A percentile compares a stretch with the other conserved stretches of the same genome.
Conservation (phyloP, 441 rosid genomes). For the Corymbia calophylla region DNA sequence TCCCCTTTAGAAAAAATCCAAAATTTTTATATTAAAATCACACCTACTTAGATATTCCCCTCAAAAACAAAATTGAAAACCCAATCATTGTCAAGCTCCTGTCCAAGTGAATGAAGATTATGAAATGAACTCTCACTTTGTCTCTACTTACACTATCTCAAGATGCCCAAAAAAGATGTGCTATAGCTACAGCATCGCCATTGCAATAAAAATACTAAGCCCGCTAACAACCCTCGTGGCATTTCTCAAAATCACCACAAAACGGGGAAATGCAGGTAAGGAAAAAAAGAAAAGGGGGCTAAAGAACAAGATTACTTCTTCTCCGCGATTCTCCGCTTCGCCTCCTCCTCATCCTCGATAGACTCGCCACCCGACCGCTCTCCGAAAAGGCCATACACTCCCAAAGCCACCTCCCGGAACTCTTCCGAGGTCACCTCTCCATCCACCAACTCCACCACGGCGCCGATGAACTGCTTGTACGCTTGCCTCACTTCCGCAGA, state of each 20-base stretch:
- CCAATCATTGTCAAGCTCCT: background rate
- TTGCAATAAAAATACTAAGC: background rate
- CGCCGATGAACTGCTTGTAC: slow-evolving; percentile 72
- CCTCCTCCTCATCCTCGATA: slow-evolving; percentile 30
- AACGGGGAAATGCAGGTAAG: background rate
- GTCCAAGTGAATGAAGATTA: background rate
- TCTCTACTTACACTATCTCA: background rate
- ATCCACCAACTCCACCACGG: slow-evolving; percentile 67
- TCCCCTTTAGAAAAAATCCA: slow-evolving; percentile 33
- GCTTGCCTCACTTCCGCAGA: slow-evolving; percentile 72
- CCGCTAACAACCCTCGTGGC: background rate
- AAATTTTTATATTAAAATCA: background rate
- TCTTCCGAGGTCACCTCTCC: slow-evolving; percentile 76
- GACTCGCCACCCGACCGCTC: slow-evolving; percentile 10
- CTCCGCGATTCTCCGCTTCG: slow-evolving; percentile 15
- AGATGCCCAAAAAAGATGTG: background rate
- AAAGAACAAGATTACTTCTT: slow-evolving; percentile 39
- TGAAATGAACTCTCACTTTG: background rate
- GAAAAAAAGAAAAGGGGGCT: background rate
- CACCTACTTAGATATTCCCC: background rate
- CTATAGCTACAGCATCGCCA: background rate
- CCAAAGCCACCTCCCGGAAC: slow-evolving; percentile 65
- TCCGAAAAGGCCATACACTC: slow-evolving; percentile 41
- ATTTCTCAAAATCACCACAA: background rate
- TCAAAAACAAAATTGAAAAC: background rate